A percentile compares a stretch with the other conserved stretches of the same genome.
Conservation (phyloP, 2,329 filamentous ascomycete species). For the Cercospora sp. region DNA sequence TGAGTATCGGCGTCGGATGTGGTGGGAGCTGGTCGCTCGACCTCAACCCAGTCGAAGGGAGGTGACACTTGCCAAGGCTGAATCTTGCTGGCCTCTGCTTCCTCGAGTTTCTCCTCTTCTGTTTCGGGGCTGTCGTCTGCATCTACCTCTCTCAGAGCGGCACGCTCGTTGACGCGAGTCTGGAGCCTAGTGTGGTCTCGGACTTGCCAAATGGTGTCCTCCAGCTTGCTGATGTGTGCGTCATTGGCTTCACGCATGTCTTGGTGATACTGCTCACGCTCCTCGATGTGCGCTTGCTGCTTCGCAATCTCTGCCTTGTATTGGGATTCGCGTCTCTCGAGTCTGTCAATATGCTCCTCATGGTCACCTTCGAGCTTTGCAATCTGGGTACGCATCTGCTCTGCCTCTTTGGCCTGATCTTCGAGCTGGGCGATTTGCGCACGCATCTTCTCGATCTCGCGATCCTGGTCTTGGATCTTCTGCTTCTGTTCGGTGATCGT, state of each 20-base stretch:
- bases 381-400: background rate
- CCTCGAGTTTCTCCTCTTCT: slow-evolving; percentile 1
- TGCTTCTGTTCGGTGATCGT: slow-evolving; percentile 1
- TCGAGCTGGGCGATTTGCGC: background rate
- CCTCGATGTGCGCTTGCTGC: background rate
- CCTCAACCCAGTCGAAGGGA: background rate
- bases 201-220: background rate
- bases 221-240: background rate
- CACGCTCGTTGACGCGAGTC: background rate
- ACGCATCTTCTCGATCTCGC: background rate
- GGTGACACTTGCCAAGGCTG: background rate
- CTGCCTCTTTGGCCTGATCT: background rate
- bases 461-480: background rate
- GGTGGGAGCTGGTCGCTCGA: background rate
- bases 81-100: background rate
- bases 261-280: background rate
- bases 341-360: background rate
- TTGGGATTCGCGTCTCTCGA: background rate
- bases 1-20: background rate
- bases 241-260: background rate
- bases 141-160: background rate
- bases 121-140: background rate
- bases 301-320: background rate
- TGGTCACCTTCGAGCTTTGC: background rate
- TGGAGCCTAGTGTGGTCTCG: background rate